phyloP scores from a whole-genome alignment of 352 stramenopile genomes.

The Globisporangium iwayamae region DNA sequence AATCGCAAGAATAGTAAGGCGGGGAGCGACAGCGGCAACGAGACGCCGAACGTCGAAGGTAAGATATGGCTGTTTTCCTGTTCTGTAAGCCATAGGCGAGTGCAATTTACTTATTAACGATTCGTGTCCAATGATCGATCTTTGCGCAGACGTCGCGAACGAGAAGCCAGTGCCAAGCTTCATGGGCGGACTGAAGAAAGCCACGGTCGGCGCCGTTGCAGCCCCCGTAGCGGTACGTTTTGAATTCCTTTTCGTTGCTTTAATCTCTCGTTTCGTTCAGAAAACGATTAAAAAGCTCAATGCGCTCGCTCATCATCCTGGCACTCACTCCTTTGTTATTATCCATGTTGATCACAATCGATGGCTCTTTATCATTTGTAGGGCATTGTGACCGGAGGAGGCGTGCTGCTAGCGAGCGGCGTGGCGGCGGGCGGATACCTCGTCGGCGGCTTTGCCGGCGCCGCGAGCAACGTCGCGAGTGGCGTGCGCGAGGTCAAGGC shows the following conservation, averaged over 20 bases:
- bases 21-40: constrained; percentile 29
- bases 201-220: constrained; percentile 74
- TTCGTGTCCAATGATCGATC: background rate
- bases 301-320: background rate
- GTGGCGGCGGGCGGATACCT: constrained; percentile 76
- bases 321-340: background rate
- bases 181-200: constrained; percentile 84
- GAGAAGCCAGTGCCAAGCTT: constrained; percentile 78
- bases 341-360: background rate
- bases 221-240: constrained; percentile 72
- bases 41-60: constrained; percentile 19
- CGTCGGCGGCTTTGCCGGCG: constrained; percentile 78
- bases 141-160: constrained; percentile 29
- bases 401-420: constrained; percentile 71
- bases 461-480: constrained; percentile 77
- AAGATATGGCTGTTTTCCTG: background rate
- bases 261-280: background rate
- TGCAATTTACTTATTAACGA: background rate
- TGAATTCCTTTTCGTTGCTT: background rate
- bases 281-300: background rate
- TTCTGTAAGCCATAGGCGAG: background rate
- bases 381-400: constrained; percentile 72
- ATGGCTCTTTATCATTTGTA: constrained; percentile 16
- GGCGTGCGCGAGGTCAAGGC: constrained; percentile 80
- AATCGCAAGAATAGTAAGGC: constrained; percentile 55